Conservation (phyloP, 305 asterid species). For the Stenogyne calaminthoides region DNA sequence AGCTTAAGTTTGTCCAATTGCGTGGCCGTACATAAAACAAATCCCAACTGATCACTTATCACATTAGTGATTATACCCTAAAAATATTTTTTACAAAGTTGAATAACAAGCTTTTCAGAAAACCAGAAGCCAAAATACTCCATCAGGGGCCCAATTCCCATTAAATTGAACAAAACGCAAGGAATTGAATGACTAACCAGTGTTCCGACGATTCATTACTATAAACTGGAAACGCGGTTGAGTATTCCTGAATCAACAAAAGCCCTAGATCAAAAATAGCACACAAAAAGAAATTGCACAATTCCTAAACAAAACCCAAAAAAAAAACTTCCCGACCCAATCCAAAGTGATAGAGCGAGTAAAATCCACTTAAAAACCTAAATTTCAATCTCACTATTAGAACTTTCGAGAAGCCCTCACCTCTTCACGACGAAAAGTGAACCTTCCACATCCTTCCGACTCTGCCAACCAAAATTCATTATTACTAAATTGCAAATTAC, state of each 20-base stretch:
- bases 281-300: not conserved
- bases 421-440: slow-evolving; percentile 89
- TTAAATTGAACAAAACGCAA: not conserved
- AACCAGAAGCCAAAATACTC: slow-evolving; percentile 5
- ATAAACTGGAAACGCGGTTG: slow-evolving; percentile 93
- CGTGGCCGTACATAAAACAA: not conserved
- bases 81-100: not conserved
- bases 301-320: not conserved
- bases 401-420: slow-evolving; percentile 34
- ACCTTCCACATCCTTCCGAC: slow-evolving; percentile 95
- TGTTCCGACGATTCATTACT: slow-evolving; percentile 89
- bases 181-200: slow-evolving; percentile 53
- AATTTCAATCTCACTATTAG: slow-evolving; percentile 28
- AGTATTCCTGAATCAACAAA: slow-evolving; percentile 60
- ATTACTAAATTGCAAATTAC: slow-evolving; percentile 18
- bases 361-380: slow-evolving; percentile 14
- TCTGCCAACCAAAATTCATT: slow-evolving; percentile 45
- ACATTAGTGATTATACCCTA: not conserved
- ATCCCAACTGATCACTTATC: not conserved
- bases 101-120: not conserved
- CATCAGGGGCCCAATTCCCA: slow-evolving; percentile 19
- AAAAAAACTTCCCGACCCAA: not conserved
- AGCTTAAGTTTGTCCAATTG: not conserved
- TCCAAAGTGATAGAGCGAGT: slow-evolving; percentile 1
- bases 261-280: not conserved